phyloP scores from a whole-genome alignment of 371 early-diverging fungal genomes.

The Amoeboaphelidium occidentale region DNA sequence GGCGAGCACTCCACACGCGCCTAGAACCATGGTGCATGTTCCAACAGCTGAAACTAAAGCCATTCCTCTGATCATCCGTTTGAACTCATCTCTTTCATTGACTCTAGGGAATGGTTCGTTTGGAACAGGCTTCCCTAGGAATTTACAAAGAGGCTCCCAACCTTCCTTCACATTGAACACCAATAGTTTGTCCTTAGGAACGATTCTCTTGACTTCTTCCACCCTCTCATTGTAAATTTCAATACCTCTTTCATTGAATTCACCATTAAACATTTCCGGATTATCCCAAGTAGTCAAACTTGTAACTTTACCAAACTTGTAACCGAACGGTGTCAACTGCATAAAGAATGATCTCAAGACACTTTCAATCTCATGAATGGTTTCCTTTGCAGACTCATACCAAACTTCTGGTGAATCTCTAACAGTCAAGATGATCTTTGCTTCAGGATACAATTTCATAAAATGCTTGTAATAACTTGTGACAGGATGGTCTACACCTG shows the following conservation, averaged over 20 bases:
- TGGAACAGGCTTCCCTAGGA: slow-evolving; percentile 5
- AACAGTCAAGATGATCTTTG: slow-evolving; percentile 5
- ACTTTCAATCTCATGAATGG: too few relatives aligned
- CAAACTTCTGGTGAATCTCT: slow-evolving; percentile 7
- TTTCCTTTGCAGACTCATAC: too few relatives aligned
- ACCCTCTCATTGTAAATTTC: slow-evolving; percentile 3
- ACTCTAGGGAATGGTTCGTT: slow-evolving; percentile 5
- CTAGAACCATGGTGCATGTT: too few relatives aligned
- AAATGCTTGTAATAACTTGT: too few relatives aligned
- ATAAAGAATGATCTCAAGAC: too few relatives aligned
- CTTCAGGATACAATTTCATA: slow-evolving; percentile 5
- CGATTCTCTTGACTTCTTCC: slow-evolving; percentile 5
- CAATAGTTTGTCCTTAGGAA: slow-evolving; percentile 4
- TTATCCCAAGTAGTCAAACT: background rate
- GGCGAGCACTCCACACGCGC: too few relatives aligned
- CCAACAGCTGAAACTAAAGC: too few relatives aligned
- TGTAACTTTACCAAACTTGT: slow-evolving; percentile 1
- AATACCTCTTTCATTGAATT: slow-evolving; percentile 3
- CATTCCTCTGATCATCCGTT: too few relatives aligned
- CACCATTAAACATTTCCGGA: slow-evolving; percentile 1
- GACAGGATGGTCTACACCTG: too few relatives aligned
- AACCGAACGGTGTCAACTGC: too few relatives aligned
- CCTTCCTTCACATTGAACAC: slow-evolving; percentile 5
- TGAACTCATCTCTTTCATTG: too few relatives aligned
- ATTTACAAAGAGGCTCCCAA: slow-evolving; percentile 8